These are phyloP conservation scores for Wickerhamomyces hampshirensis DNA, from an alignment of 805 yeast species.

Conservation along the genomic window DNA sequence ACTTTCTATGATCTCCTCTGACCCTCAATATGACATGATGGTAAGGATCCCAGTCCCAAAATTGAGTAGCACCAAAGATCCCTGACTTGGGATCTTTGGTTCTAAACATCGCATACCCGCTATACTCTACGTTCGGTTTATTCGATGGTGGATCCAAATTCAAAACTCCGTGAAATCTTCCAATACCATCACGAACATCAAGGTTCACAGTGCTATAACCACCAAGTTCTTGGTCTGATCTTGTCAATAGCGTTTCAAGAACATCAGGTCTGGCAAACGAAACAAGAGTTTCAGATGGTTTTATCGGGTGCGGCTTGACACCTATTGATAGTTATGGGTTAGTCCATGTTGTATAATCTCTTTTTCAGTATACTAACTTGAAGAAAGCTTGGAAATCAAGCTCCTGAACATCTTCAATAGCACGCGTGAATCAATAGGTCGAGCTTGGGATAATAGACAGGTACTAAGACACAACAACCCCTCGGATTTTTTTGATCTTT, in stretches of 20 bases:
- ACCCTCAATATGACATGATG: slow-evolving; percentile 63
- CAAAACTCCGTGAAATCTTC: slow-evolving; percentile 65
- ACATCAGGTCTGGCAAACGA: slow-evolving; percentile 53
- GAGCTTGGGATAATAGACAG: too few species aligned
- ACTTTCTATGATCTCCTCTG: slow-evolving; percentile 69
- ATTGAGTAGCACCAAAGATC: slow-evolving; percentile 35
- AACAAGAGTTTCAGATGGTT: slow-evolving; percentile 39
- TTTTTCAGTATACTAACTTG: too few species aligned
- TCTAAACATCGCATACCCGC: slow-evolving; percentile 81
- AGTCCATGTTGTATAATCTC: neutral
- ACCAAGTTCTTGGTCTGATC: slow-evolving; percentile 73
- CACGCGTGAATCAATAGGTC: too few species aligned
- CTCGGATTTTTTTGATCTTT: too few species aligned
- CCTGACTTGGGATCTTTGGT: slow-evolving; percentile 56
- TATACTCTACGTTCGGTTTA: slow-evolving; percentile 56
- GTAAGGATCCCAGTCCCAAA: slow-evolving; percentile 70
- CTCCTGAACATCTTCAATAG: slow-evolving; percentile 6
- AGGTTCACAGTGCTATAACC: slow-evolving; percentile 68
- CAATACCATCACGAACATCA: slow-evolving; percentile 41
- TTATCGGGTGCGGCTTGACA: slow-evolving; percentile 14
- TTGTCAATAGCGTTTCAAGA: slow-evolving; percentile 45
- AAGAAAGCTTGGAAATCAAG: neutral
- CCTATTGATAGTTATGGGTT: slow-evolving; percentile 7
- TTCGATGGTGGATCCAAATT: slow-evolving; percentile 63
- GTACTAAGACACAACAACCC: too few species aligned